These are phyloP conservation scores for Trichomonascaceae sp. DNA, from an alignment of 1,139 yeast species.

Conservation along the genomic window DNA sequence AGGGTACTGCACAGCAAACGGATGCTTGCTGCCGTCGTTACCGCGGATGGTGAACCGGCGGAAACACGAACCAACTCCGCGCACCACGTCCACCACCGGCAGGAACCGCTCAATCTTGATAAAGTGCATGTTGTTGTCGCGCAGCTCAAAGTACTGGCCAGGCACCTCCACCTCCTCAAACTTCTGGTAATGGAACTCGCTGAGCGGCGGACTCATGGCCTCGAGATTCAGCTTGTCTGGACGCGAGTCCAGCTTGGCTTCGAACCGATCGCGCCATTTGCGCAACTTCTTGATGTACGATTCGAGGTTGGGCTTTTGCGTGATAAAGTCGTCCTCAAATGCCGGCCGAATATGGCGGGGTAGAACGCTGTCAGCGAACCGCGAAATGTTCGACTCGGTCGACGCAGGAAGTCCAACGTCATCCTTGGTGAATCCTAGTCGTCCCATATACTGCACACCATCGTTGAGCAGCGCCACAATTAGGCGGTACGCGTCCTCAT, in stretches of 20 bases:
- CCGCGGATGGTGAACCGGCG: constrained; percentile 85
- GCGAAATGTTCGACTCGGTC: constrained; percentile 77
- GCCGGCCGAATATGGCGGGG: constrained; percentile 86
- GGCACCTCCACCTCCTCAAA: constrained; percentile 97
- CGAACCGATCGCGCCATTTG: constrained; percentile 87
- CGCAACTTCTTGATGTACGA: constrained; percentile 72
- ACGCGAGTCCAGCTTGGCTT: constrained; percentile 73
- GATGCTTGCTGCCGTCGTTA: constrained; percentile 81
- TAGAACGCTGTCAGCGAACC: constrained; percentile 86
- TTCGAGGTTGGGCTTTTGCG: constrained; percentile 79
- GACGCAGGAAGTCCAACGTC: constrained; percentile 84
- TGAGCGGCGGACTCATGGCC: constrained; percentile 83
- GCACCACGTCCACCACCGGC: constrained; percentile 76
- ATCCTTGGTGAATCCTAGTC: constrained; percentile 74
- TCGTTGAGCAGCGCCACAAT: constrained; percentile 88
- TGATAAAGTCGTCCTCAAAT: constrained; percentile 83
- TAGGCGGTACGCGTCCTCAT: constrained; percentile 90
- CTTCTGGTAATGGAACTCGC: constrained; percentile 96
- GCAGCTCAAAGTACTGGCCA: constrained; percentile 70
- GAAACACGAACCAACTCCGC: constrained; percentile 89
- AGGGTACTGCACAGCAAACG: constrained; percentile 94
- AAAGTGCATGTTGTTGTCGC: constrained; percentile 77
- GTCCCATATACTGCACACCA: constrained; percentile 73
- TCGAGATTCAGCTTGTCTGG: constrained; percentile 71
- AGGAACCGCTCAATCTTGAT: constrained; percentile 85